These are phyloP conservation scores for Podila horticola DNA, from an alignment of 192 early-diverging fungal genomes.

Conservation along the genomic window DNA sequence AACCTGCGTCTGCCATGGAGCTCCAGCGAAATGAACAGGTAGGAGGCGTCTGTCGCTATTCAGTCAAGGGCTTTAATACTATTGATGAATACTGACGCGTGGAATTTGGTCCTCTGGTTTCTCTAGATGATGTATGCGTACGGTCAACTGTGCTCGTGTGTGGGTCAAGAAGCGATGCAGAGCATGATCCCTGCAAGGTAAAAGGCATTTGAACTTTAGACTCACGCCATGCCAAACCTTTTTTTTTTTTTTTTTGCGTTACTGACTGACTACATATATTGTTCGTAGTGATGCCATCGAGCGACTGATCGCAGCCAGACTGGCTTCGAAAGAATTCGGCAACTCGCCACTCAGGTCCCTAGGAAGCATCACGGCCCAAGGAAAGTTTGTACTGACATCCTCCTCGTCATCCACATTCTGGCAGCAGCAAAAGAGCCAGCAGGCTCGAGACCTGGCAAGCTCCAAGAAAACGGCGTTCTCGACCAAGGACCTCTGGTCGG, in stretches of 20 bases:
- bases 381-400: conserved; percentile 38
- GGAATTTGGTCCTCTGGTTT: background rate
- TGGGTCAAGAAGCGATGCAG: conserved; percentile 63
- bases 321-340: conserved; percentile 56
- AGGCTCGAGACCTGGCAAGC: conserved; percentile 22
- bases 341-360: conserved; percentile 44
- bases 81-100: background rate
- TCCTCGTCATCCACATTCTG: conserved; percentile 32
- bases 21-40: conserved; percentile 62
- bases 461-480: conserved; percentile 34
- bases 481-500: conserved; percentile 51
- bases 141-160: conserved; percentile 61
- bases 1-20: conserved; percentile 44
- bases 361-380: conserved; percentile 38
- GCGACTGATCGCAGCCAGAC: conserved; percentile 57
- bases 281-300: conserved; percentile 61
- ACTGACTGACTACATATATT: background rate
- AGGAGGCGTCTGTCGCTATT: background rate
- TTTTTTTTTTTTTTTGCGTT: background rate
- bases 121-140: conserved; percentile 70
- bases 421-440: conserved; percentile 45
- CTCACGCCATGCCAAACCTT: too few species aligned
- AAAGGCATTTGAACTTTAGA: background rate
- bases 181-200: conserved; percentile 63
- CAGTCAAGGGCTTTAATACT: background rate